Percentiles rank a stretch among this genome's conserved stretches.
These are phyloP conservation scores for Colletotrichum karsti DNA, from an alignment of 2,329 filamentous ascomycete species.

Conservation along the genomic window DNA sequence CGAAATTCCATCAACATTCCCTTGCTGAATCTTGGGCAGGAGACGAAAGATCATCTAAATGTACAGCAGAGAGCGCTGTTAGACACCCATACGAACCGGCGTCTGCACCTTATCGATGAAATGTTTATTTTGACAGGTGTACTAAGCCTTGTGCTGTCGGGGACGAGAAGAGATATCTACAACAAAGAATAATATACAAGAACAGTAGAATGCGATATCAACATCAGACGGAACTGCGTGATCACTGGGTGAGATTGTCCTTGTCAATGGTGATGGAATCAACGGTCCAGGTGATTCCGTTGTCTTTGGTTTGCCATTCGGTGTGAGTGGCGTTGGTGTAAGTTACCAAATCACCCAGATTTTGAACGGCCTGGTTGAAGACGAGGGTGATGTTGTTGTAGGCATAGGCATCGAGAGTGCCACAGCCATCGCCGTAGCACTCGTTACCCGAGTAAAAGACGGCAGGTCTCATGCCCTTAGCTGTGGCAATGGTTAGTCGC, in stretches of 20 bases:
- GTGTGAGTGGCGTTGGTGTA: constrained; percentile 19
- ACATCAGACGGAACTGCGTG: not conserved
- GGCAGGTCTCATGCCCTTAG: constrained; percentile 14
- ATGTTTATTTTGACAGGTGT: not conserved
- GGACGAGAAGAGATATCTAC: not conserved
- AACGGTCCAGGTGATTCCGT: constrained; percentile 14
- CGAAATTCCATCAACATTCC: no score
- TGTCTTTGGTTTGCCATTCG: constrained; percentile 12
- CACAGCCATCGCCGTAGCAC: constrained; percentile 14
- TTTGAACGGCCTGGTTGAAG: constrained; percentile 8
- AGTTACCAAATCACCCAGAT: not conserved
- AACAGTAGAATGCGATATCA: no score
- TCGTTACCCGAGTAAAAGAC: constrained; percentile 19
- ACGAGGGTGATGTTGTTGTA: constrained; percentile 19
- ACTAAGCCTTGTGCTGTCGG: not conserved
- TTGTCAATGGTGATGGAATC: constrained; percentile 13
- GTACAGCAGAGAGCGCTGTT: no score
- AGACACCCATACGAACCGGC: no score
- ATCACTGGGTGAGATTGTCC: constrained; percentile 3
- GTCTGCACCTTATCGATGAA: no score
- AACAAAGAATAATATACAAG: not conserved
- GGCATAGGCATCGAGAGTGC: not conserved
- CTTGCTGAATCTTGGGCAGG: no score
- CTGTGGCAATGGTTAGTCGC: not conserved
- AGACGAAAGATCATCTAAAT: no score